Percentiles rank a stretch among this genome's conserved stretches.
Conservation (phyloP, 1,284 basidiomycete species). For the Cryptococcus jaspeensis region DNA sequence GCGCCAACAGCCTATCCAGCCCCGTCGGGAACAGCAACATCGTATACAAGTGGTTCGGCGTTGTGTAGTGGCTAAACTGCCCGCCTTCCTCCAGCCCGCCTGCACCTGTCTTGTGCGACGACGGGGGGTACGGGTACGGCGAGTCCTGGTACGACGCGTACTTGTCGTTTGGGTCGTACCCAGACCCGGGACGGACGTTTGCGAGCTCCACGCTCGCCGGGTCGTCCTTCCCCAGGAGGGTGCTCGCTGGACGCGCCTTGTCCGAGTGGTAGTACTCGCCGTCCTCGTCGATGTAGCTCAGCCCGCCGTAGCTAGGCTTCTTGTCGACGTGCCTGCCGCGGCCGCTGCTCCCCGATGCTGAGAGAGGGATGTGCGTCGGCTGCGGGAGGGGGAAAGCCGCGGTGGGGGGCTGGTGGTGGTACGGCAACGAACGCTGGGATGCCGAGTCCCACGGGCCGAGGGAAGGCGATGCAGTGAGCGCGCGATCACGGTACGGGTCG, state of each 20-base stretch:
- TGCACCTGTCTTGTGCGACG: conserved; percentile 1
- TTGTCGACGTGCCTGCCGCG: conserved; percentile 15
- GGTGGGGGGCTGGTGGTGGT: conserved; percentile 6
- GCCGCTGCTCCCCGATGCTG: conserved; percentile 1
- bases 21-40: conserved; percentile 38
- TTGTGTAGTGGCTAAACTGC: conserved; percentile 1
- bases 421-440: conserved; percentile 26
- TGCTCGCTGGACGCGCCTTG: conserved; percentile 23
- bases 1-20: conserved; percentile 33
- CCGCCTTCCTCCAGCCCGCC: background rate
- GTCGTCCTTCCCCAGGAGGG: background rate
- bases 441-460: conserved; percentile 47
- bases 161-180: conserved; percentile 13
- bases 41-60: conserved; percentile 16
- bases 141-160: conserved; percentile 27
- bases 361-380: conserved; percentile 5
- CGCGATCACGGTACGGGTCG: background rate
- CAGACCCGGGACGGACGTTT: background rate
- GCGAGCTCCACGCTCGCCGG: conserved; percentile 26
- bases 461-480: conserved; percentile 13
- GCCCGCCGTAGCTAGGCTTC: conserved; percentile 27
- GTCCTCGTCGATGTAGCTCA: conserved; percentile 42
- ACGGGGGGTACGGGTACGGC: conserved; percentile 23
- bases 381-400: conserved; percentile 1
- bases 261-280: conserved; percentile 32